Evolutionary conservation across 495 filamentous ascomycete species (phyloP).

Genomic region (Penicillium lividum): DNA sequence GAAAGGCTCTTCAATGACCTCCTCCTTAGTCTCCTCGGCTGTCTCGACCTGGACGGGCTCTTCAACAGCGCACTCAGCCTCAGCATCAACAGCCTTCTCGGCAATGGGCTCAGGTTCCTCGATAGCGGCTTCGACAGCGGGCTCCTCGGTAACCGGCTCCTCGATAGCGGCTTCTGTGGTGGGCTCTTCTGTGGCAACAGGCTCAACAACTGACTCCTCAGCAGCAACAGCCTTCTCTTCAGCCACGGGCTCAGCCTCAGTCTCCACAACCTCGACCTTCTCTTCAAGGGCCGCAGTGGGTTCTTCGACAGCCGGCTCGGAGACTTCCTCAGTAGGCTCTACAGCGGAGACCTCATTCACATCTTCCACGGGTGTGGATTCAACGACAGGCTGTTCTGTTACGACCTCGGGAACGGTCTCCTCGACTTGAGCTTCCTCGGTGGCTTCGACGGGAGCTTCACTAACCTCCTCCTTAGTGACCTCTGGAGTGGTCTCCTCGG

Average conservation of each 20-base stretch:
- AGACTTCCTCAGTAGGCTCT: slow-evolving; percentile 17
- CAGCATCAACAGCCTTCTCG: slow-evolving; percentile 9
- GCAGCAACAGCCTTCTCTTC: slow-evolving; percentile 11
- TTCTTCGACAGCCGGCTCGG: slow-evolving; percentile 16
- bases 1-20: slow-evolving; percentile 2
- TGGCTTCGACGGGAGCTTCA: too few relatives aligned
- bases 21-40: slow-evolving; percentile 13
- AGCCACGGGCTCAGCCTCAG: slow-evolving; percentile 15
- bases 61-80: slow-evolving; percentile 2
- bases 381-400: slow-evolving; percentile 9
- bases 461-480: too few relatives aligned
- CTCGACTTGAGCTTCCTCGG: too few relatives aligned
- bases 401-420: not conserved
- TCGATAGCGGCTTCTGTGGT: not conserved
- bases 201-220: slow-evolving; percentile 6
- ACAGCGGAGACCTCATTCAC: slow-evolving; percentile 1
- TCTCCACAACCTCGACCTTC: slow-evolving; percentile 1
- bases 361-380: slow-evolving; percentile 6
- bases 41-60: slow-evolving; percentile 3
- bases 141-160: slow-evolving; percentile 9
- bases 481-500: not conserved
- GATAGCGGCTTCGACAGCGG: slow-evolving; percentile 12
- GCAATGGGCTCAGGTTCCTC: slow-evolving; percentile 9
- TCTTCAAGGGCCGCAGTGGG: slow-evolving; percentile 6
- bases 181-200: not conserved